Evolutionary conservation across 2,329 filamentous ascomycete species (phyloP), one percentile per base, ranked within the genome.

Genomic region (Keithomyces neogunnii): DNA sequence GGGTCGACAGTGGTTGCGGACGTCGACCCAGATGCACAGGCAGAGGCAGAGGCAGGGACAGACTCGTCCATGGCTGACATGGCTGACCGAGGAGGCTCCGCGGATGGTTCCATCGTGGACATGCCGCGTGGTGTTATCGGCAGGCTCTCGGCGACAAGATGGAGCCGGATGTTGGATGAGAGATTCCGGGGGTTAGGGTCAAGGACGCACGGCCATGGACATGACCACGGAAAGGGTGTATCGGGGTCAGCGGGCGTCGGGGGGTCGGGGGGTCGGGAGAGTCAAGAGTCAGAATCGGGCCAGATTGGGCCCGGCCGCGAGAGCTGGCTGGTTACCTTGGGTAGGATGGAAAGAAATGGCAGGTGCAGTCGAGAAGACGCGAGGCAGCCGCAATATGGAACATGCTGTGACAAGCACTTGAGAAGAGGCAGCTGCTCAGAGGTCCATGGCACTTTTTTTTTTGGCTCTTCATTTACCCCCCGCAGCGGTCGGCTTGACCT

Each of bases 51-150:
- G 13, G 43, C 6, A 32, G 47, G n/a, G 19, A 49, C 39, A 39
- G 48, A 33, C 40, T 50, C 28, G 19, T 19, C 19, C 32, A 48
- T 42, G 32, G 40, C 49, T 39, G 19, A 19, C n/a, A 45, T 38
- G 50, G 61, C 55, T 55, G 64, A 58, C 62, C 64, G 63, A 67
- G 62, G 56, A 65, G 61, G 53, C 57, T 59, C 64, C 66, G 65
- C 62, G 38, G 60, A 60, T 53, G 59, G 60, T 56, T 62, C 63
- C 60, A 62, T 64, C 48, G 29, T 51, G 51, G 46, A 19, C 36
- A 46, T 44, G 47, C 32, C 31, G 31, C 31, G 44, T 51, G 26
- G 43, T 51, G 38, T 36, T 51, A 10, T 49, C 38, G 36, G 33
- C 48, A 36, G 57, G 40, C 45, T 48, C 44, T 53, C 47, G 50